Evolutionary conservation across 495 filamentous ascomycete species (phyloP), one percentile per base, ranked within the genome.

Genomic region (Ramalina intermedia): DNA sequence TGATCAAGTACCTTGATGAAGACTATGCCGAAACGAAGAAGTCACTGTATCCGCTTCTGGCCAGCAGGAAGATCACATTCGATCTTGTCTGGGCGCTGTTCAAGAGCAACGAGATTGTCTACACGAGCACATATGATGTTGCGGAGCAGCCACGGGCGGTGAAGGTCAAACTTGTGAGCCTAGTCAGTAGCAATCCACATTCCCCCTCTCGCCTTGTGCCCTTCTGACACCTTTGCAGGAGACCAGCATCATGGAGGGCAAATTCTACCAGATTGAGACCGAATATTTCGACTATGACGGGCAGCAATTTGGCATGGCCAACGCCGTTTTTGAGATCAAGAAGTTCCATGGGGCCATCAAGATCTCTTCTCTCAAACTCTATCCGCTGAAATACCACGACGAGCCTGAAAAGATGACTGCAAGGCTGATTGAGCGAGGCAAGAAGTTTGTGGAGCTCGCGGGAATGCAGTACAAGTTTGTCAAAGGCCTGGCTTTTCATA

Each of bases 1-100:
- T 96, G 9, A 59, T 91, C 55, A 80, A 80, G 45, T 94, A 89
- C 53, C 65, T 96, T 16, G 81, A 94, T 62, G 74, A 78, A 40
- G 89, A 94, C 61, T 94, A 87, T 61, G 75, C 77, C 8, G 74
- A 85, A 27, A 79, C 67, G 11, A 89, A 89, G 62, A 84, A 85
- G 58, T 86, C 80, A 9, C 72, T 96, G 2, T 85, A 87, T 54
- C 87, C 88, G 0, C 72, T 94, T 57, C 71, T 94, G 14, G 80
- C 88, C 50, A 81, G 82, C 44, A 84, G 85, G 26, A 82, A 82
- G 46, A 94, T 96, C 60, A 93, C 87, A 5, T 96, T 88, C 51
- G 87, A 94, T 49, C 74, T 94, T 9, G 62, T 93, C 4, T 94
- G 89, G 89, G 87, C 89, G 2, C 65, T 96, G 6, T 89, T 86